Percentiles rank a stretch among this genome's conserved stretches.
phyloP scores from a whole-genome alignment of 108 stramenopile species.

The Mayamaea pseudoterrestris region DNA sequence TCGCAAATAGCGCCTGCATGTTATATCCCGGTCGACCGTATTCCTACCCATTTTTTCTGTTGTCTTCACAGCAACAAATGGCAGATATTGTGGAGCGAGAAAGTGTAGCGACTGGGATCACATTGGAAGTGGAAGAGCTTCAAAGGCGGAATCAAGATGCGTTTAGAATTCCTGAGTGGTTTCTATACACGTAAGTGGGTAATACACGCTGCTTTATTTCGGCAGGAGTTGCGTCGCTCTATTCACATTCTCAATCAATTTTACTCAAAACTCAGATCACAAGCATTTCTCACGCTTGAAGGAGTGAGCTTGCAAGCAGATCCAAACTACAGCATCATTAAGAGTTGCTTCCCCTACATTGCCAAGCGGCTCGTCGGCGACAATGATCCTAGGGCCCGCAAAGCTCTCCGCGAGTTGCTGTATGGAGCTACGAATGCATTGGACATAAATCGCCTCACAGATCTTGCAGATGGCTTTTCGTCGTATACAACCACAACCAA shows the following conservation, averaged over 20 bases:
- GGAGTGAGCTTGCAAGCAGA: constrained; percentile 51
- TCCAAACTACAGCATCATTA: constrained; percentile 35
- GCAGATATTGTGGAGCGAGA: constrained; percentile 12
- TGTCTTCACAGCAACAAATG: constrained; percentile 1
- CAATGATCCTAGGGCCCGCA: constrained; percentile 37
- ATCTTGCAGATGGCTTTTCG: constrained; percentile 43
- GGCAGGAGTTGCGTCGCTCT: too few species aligned
- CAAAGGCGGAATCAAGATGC: constrained; percentile 37
- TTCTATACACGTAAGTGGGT: constrained; percentile 51
- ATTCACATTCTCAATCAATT: too few species aligned
- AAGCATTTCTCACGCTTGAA: constrained; percentile 64
- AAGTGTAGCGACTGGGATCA: constrained; percentile 25
- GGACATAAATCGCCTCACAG: constrained; percentile 21
- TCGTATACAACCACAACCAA: constrained; percentile 33
- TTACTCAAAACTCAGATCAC: too few species aligned
- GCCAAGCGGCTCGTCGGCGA: constrained; percentile 43
- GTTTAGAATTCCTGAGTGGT: constrained; percentile 46
- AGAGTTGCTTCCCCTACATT: constrained; percentile 53
- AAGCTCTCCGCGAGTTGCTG: constrained; percentile 37
- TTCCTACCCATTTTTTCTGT: too few species aligned
- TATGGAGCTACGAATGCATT: constrained; percentile 33
- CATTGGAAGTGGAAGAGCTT: constrained; percentile 43
- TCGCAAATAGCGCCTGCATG: too few species aligned
- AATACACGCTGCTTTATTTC: too few species aligned
- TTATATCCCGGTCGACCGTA: too few species aligned